phyloP scores from a whole-genome alignment of 139 green algal species.

The Microglena sp. region DNA sequence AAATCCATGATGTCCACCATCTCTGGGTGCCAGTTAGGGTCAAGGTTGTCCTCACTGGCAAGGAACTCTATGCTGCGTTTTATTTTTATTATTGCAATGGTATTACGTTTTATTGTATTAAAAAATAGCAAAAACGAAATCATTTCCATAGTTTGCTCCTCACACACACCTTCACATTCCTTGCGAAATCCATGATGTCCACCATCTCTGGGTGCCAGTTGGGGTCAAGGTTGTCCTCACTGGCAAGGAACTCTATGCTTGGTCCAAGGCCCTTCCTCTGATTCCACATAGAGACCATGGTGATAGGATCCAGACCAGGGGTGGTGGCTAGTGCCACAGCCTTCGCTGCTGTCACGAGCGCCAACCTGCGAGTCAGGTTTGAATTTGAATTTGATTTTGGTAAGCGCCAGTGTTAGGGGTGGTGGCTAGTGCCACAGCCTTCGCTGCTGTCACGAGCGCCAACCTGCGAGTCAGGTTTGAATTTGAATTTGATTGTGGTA shows the following conservation, averaged over 20 bases:
- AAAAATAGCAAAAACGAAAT: no score
- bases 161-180: constrained; percentile 31
- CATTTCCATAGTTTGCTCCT: constrained; percentile 4
- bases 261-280: constrained; percentile 30
- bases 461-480: no score
- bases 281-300: constrained; percentile 31
- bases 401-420: no score
- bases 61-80: constrained; percentile 31
- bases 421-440: constrained; percentile 42
- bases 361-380: no score
- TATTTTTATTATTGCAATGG: no score
- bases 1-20: constrained; percentile 34
- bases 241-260: constrained; percentile 32
- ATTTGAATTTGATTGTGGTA: no score
- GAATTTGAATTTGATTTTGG: no score
- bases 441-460: constrained; percentile 35
- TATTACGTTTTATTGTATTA: no score
- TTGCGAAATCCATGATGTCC: constrained; percentile 31
- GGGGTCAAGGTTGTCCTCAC: constrained; percentile 16
- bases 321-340: constrained; percentile 44
- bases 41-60: constrained; percentile 16
- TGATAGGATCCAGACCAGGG: constrained; percentile 41
- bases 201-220: constrained; percentile 37
- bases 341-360: constrained; percentile 39
- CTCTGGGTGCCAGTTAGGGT: constrained; percentile 33